These are phyloP conservation scores for Pleurotus djamor DNA, from an alignment of 768 basidiomycete genomes.

Conservation along the genomic window DNA sequence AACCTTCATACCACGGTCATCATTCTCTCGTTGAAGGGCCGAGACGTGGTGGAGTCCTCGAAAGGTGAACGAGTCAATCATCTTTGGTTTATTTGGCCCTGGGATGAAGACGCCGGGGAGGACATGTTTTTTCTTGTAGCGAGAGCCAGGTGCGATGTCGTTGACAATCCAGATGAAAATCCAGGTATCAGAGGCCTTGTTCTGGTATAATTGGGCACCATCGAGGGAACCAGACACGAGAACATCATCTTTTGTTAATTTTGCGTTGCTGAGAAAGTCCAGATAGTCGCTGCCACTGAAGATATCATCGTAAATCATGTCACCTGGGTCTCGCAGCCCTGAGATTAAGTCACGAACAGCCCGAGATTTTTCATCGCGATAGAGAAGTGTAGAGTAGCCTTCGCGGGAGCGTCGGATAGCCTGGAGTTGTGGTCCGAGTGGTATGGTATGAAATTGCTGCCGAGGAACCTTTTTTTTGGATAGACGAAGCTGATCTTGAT, in stretches of 20 bases:
- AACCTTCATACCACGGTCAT: slow-evolving; percentile 4
- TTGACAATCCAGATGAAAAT: slow-evolving; percentile 35
- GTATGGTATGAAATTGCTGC: slow-evolving; percentile 32
- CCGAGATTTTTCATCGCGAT: slow-evolving; percentile 19
- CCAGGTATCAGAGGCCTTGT: slow-evolving; percentile 30
- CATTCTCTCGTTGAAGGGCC: slow-evolving; percentile 19
- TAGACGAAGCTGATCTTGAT: slow-evolving; percentile 8
- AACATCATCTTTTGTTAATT: slow-evolving; percentile 24
- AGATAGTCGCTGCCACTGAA: slow-evolving; percentile 26
- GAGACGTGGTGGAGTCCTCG: slow-evolving; percentile 29
- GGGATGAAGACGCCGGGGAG: slow-evolving; percentile 30
- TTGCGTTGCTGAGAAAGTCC: slow-evolving; percentile 10
- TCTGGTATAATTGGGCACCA: slow-evolving; percentile 36
- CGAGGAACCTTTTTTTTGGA: slow-evolving; percentile 20
- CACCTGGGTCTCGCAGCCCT: background rate
- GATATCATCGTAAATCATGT: slow-evolving; percentile 24
- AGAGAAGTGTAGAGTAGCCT: slow-evolving; percentile 23
- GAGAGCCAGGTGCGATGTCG: slow-evolving; percentile 22
- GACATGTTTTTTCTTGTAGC: slow-evolving; percentile 27
- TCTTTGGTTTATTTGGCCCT: slow-evolving; percentile 32
- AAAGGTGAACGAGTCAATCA: slow-evolving; percentile 29
- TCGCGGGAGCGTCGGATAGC: slow-evolving; percentile 22
- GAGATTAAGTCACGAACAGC: slow-evolving; percentile 15
- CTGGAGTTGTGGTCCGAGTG: slow-evolving; percentile 40
- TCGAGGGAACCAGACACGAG: slow-evolving; percentile 34